phyloP scores from a whole-genome alignment of 805 yeast species.

The Priceomyces medius region DNA sequence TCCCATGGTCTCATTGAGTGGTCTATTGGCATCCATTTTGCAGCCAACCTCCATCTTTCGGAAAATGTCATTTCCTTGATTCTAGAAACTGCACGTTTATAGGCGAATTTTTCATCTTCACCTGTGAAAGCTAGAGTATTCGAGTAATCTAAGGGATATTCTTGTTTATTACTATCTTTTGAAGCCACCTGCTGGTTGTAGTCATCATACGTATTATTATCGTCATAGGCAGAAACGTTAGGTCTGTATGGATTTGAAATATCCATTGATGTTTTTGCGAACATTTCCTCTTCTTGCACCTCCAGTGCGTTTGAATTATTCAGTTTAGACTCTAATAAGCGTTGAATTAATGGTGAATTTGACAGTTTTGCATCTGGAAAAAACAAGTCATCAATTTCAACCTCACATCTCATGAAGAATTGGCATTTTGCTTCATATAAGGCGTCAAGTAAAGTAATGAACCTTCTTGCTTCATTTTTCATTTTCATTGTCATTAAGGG shows the following conservation, averaged over 20 bases:
- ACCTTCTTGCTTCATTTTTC: conserved; percentile 68
- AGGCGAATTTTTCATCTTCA: conserved; percentile 75
- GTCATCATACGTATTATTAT: conserved; percentile 32
- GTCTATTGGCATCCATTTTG: conserved; percentile 58
- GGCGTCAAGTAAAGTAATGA: conserved; percentile 67
- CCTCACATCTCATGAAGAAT: conserved; percentile 52
- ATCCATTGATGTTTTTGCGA: conserved; percentile 59
- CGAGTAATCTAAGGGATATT: conserved; percentile 32
- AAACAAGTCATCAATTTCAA: conserved; percentile 51
- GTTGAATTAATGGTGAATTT: conserved; percentile 11
- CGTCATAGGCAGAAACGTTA: conserved; percentile 62
- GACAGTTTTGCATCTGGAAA: conserved; percentile 49
- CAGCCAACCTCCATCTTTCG: conserved; percentile 46
- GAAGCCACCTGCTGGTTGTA: conserved; percentile 23
- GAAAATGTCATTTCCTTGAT: conserved; percentile 59
- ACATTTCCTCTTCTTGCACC: conserved; percentile 70
- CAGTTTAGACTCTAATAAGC: conserved; percentile 16
- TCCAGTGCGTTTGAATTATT: conserved; percentile 34
- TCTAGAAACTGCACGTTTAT: conserved; percentile 66
- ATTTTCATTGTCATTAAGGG: conserved; percentile 55
- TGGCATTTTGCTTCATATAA: conserved; percentile 66
- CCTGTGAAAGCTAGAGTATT: conserved; percentile 64
- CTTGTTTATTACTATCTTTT: conserved; percentile 1
- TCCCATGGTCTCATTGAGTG: conserved; percentile 59
- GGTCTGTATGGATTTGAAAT: conserved; percentile 67